A percentile compares a stretch with the other conserved stretches of the same genome.
These are phyloP conservation scores for Mycena chlorophos DNA, from an alignment of 768 basidiomycete species.

Conservation along the genomic window DNA sequence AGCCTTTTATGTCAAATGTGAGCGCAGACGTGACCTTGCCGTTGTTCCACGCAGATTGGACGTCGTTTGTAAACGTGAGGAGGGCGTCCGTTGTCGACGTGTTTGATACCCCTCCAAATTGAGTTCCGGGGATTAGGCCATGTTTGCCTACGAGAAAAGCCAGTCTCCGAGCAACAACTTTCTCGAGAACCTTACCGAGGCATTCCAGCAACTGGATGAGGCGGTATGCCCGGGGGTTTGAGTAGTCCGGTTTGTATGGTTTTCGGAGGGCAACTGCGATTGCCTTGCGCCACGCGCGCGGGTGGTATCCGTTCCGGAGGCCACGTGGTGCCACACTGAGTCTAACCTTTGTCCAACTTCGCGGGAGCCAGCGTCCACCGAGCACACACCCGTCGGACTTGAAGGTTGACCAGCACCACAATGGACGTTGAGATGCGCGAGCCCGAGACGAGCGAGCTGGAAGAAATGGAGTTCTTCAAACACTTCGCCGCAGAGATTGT, in stretches of 20 bases:
- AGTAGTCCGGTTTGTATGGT: conserved; percentile 38
- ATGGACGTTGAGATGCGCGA: too few relatives aligned
- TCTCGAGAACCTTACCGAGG: conserved; percentile 34
- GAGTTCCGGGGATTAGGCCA: conserved; percentile 25
- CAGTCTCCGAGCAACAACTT: conserved; percentile 27
- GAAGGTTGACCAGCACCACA: too few relatives aligned
- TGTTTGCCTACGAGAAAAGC: conserved; percentile 23
- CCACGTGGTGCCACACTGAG: too few relatives aligned
- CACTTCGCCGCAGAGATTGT: too few relatives aligned
- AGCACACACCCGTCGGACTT: too few relatives aligned
- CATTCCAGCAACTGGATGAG: conserved; percentile 37
- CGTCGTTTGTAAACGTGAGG: conserved; percentile 24
- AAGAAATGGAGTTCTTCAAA: too few relatives aligned
- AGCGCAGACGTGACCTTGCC: conserved; percentile 24
- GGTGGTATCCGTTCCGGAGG: conserved; percentile 26
- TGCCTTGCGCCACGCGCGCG: conserved; percentile 24
- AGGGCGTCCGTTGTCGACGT: conserved; percentile 25
- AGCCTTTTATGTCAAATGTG: conserved; percentile 31
- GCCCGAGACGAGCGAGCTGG: too few relatives aligned
- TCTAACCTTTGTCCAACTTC: too few relatives aligned
- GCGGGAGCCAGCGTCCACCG: too few relatives aligned
- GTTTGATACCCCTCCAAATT: conserved; percentile 25
- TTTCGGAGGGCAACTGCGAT: conserved; percentile 34
- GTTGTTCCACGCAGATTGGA: conserved; percentile 26
- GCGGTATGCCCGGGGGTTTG: conserved; percentile 32